phyloP scores from a whole-genome alignment of 176 grass and related monocot species.

The Zea luxurians region DNA sequence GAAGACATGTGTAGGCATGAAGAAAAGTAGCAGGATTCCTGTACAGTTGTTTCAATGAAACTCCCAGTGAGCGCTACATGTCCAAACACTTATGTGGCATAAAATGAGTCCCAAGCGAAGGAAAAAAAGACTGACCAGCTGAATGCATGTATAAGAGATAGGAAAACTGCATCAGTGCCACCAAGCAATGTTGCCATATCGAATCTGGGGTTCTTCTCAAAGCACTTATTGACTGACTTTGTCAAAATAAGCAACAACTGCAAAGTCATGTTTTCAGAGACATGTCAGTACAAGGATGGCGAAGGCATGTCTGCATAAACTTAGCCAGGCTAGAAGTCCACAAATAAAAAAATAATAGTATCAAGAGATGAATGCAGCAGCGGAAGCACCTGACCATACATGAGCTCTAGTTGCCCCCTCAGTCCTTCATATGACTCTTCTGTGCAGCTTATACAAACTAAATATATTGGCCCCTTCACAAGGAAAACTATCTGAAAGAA shows the following conservation, averaged over 20 bases:
- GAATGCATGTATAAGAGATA: constrained; percentile 87
- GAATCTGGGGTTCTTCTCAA: constrained; percentile 98
- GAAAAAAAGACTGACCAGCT: constrained; percentile 59
- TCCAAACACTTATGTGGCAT: background rate
- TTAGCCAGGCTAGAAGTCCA: background rate
- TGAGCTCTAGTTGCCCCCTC: constrained; percentile 83
- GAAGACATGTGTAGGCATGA: constrained; percentile 96
- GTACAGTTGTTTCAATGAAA: constrained; percentile 18
- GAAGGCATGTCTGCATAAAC: constrained; percentile 14
- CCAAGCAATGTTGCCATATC: constrained; percentile 89
- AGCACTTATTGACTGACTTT: constrained; percentile 88
- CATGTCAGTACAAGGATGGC: constrained; percentile 33
- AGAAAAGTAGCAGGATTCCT: constrained; percentile 99
- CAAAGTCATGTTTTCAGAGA: constrained; percentile 37
- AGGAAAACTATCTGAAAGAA: constrained; percentile 90
- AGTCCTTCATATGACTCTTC: constrained; percentile 84
- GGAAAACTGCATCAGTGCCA: constrained; percentile 91
- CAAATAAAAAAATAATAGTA: background rate
- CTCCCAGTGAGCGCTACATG: constrained; percentile 8
- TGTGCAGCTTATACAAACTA: constrained; percentile 95
- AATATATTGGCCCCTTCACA: constrained; percentile 96
- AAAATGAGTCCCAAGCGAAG: constrained; percentile 16
- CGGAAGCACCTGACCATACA: constrained; percentile 88
- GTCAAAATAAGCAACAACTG: constrained; percentile 98
- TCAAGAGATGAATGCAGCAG: constrained; percentile 30